A percentile compares a stretch with the other conserved stretches of the same genome.
phyloP scores from a whole-genome alignment of 768 basidiomycete genomes.

The Pisolithus sp. region DNA sequence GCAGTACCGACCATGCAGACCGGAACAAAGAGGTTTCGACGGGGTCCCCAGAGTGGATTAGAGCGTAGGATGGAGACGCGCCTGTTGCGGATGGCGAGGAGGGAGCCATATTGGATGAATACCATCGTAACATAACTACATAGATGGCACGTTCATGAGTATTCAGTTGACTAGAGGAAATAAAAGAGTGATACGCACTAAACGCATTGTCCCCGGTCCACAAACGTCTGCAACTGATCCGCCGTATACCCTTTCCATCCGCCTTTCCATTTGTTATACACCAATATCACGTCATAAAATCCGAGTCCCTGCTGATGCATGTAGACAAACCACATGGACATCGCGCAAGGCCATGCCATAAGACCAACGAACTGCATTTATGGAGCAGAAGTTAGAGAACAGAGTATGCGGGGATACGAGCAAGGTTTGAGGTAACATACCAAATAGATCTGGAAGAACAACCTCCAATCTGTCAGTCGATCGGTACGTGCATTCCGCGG shows the following conservation, averaged over 20 bases:
- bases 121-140: slow-evolving; percentile 43
- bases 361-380: slow-evolving; percentile 35
- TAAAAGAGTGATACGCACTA: slow-evolving; percentile 27
- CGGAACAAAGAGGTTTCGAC: slow-evolving; percentile 35
- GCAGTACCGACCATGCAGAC: slow-evolving; percentile 35
- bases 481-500: slow-evolving; percentile 46
- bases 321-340: slow-evolving; percentile 36
- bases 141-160: background rate
- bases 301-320: slow-evolving; percentile 34
- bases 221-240: slow-evolving; percentile 29
- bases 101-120: slow-evolving; percentile 37
- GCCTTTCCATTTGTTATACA: slow-evolving; percentile 34
- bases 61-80: slow-evolving; percentile 38
- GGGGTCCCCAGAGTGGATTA: slow-evolving; percentile 42
- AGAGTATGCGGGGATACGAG: too few species aligned
- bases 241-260: slow-evolving; percentile 30
- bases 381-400: background rate
- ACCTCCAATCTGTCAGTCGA: slow-evolving; percentile 42
- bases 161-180: background rate
- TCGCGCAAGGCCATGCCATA: slow-evolving; percentile 42
- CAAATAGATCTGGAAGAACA: slow-evolving; percentile 43
- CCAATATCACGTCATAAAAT: slow-evolving; percentile 34
- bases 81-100: slow-evolving; percentile 40
- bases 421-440: slow-evolving; percentile 12
- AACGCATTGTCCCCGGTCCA: slow-evolving; percentile 38